Base-by-base conservation (phyloP, 2,329 filamentous ascomycete species). In the Talaromyces sp. region DNA sequence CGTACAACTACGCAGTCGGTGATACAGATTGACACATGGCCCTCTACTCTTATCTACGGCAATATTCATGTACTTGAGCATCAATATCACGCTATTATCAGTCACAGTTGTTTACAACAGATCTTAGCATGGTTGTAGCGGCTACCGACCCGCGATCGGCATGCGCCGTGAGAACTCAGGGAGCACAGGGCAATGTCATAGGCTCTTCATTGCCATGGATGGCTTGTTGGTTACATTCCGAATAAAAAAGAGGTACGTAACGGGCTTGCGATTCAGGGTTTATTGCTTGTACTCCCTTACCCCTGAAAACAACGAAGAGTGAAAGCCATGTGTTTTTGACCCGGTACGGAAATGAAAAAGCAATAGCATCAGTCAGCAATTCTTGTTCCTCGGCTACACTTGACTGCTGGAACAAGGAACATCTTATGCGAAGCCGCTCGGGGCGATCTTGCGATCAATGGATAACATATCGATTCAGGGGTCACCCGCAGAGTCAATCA, bases 171-270 rank as follows among this genome's bases (percentile, higher is more conserved):
- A 56, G 50, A 13, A 35, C 50, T 35, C 27, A 33, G 8, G 31
- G 27, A 56, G 27, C 49, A 52, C 27, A 52, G 27, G 49, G 49
- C 27, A 31, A 31, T 31, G 27, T 31, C 9, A 37, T 54, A 35
- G 15, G 35, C 11, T 3, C 17, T 25, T 11, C 49, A 33, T 47
- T 47, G 9, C 13, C n/a, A 33, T 19, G 50, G 31, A 15, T 5
- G 7, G 27, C 49, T n/a, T 56, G 33, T 56, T 22, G n/a, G 31
- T 56, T 37, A 39, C 33, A 56, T 22, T 56, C 19, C 39, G 25
- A 19, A 56, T 37, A 56, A 22, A 56, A 56, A n/a, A 37, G 11
- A 56, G 33, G 50, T 37, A 56, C 50, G n/a, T 37, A 56, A 56
- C n/a, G 33, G 15, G 31, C 31, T 37, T 56, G n/a, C 31, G n/a